These are phyloP conservation scores for Pseudogymnoascus sp. DNA, from an alignment of 2,329 filamentous ascomycete species.

Conservation along the genomic window DNA sequence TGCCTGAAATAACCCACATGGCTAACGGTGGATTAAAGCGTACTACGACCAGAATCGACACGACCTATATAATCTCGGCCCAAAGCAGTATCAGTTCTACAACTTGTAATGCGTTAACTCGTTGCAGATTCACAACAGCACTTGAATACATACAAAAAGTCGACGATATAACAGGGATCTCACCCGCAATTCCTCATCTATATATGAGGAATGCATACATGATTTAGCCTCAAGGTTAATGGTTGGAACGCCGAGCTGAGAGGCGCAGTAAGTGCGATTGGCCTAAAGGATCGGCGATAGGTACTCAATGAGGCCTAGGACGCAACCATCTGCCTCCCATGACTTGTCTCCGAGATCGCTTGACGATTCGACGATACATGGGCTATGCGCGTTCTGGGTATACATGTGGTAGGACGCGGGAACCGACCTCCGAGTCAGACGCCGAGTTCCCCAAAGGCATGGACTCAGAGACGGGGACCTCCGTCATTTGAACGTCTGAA, in stretches of 20 bases:
- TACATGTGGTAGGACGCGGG: background rate
- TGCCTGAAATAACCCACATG: background rate
- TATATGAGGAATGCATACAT: background rate
- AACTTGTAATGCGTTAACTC: background rate
- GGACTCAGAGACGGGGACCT: background rate
- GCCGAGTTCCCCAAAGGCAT: background rate
- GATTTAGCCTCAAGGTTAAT: background rate
- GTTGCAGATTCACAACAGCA: background rate
- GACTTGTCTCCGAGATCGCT: background rate
- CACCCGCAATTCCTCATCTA: background rate
- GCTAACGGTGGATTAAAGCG: background rate
- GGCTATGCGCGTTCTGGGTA: background rate
- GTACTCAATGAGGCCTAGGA: background rate
- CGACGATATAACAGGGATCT: background rate
- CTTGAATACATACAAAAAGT: background rate
- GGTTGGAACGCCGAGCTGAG: too few relatives aligned
- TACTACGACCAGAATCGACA: background rate
- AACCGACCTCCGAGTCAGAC: background rate
- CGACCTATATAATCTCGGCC: background rate
- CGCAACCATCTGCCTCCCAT: background rate
- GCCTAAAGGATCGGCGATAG: background rate
- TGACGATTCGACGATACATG: background rate
- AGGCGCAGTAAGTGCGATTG: background rate
- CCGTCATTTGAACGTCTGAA: background rate
- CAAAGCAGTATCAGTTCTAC: background rate